Evolutionary conservation across 2,329 filamentous ascomycete genomes (phyloP), one percentile per base, ranked within the genome.

Genomic region (Pseudogymnoascus sp.): DNA sequence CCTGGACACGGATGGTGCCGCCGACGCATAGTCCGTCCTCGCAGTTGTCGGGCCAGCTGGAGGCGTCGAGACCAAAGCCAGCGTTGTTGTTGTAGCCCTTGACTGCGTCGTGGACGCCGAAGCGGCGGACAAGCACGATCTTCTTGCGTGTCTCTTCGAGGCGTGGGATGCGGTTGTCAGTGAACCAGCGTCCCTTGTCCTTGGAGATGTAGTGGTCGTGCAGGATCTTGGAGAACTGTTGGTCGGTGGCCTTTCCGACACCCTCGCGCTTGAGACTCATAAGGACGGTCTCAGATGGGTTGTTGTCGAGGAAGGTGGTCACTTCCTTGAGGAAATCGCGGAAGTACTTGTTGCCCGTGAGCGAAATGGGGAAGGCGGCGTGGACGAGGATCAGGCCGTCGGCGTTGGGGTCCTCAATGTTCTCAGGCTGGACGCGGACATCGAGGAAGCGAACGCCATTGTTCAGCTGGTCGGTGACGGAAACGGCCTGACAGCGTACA

Each of bases 371-470:
- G 72, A 97, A 97, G 22, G 85, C 90, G 70, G 88, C 86, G 77
- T 99, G 94, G 4, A 97, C 93, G 30, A 99, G 88, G 60, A 86
- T 78, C 14, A 97, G 81, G 39, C 84, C 81, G 71, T 90, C 85
- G 65, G 84, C 83, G 64, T 79, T 78, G 0, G 76, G 72, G 60
- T 88, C 79, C 1, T 81, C 77, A 1, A 84, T 79, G 59, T 78
- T 78, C 30, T 81, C 78, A 1, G 85, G 85, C 68, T 89, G 86
- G 1, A 97, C 88, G 59, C 94, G 86, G 64, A 99, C 84, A 72
- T 99, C 94, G 67, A 99, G 86, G 79, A 97, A 97, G 59, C 94
- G 90, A 50, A 97, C 88, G 28, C 94, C 94, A 72, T 96, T 93
- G 61, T 86, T 80, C 28, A 99, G 84, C 75, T 99, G 94, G 60